Evolutionary conservation across 345 rosid species (phyloP), one percentile per base, ranked within the genome.

Genomic region (Gossypium sturtianum): DNA sequence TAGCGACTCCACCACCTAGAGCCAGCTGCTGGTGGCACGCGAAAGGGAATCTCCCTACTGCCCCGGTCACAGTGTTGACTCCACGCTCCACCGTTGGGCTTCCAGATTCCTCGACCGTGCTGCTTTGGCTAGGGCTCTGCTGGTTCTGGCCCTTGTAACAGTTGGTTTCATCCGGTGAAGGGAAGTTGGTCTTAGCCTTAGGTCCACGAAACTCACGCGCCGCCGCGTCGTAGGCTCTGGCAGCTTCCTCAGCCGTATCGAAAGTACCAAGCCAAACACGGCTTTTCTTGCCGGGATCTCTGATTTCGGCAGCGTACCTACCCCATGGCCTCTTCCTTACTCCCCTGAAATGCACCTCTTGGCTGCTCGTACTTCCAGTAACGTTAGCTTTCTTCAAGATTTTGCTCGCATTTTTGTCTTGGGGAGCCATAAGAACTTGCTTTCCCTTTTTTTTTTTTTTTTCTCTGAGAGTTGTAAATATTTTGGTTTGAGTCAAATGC

Each of bases 251-350:
- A 0, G 89, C 91, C 19, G 92, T 88, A 27, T 91, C 87, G 48
- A 88, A 91, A 1, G 97, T 89, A 3, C 90, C 97, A 0, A 88
- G 82, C 97, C 93, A 91, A 69, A 91, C 91, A 0, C 94, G 91
- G 15, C 77, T 83, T 77, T 87, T 91, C 84, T 87, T 86, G 0
- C 84, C 71, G 11, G 94, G 97, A 75, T 91, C 97, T 38, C 97
- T 81, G 62, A 91, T 89, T 77, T 91, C 94, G 10, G 94, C 97
- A 1, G 97, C 93, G 72, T 89, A 89, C 34, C 92, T 80, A 3
- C 97, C 92, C 94, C 94, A 91, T 0, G 94, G 94, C 43, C 90
- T 77, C 82, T 86, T 89, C 73, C 94, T 78, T 8, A 88, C 94
- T 1, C 94, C 93, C 76, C 94, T 84, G 19, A 77, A 86, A 17